Evolutionary conservation across 2,329 filamentous ascomycete genomes (phyloP), one percentile per base, ranked within the genome.

Genomic region (Phoma sp.): DNA sequence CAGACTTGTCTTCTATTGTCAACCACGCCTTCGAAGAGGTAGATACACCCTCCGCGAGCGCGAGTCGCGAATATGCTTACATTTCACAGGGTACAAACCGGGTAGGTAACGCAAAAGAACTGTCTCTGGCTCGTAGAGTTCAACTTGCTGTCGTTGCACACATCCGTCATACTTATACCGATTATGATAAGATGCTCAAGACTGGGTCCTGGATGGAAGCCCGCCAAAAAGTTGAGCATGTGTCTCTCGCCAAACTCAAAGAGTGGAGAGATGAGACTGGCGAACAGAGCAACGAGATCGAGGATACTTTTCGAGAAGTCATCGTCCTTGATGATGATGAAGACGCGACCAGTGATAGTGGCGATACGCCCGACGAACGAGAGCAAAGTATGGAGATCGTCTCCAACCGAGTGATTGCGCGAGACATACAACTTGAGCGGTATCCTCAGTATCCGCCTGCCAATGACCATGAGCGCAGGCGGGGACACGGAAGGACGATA

Each of bases 261-360:
- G 80, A 85, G 67, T 88, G 86, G 86, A 79, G 84, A 53, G 85
- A 85, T 39, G 83, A 87, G 67, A 79, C 83, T 9, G 64, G 64
- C 38, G 64, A 66, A 36, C 81, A 83, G 69, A 74, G 81, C 67
- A 66, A 77, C 36, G 83, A 83, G 46, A 75, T 87, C 18, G 84
- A 87, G 65, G 84, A 87, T 61, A 82, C 85, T 25, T 84, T 87
- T 47, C 81, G 83, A 42, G 85, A 88, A 69, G 82, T 86, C 53
- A 86, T 88, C 61, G 81, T 87, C 47, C 82, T 87, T 49, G 84
- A 85, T 47, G 84, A 86, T 64, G 84, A 86, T 61, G 83, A 86
- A 47, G 82, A 84, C 17, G 56, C 57, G 34, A 60, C 58, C 42
- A 77, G 77, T 48, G 71, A 77, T 43, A 76, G 74, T 9, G 61